Evolutionary conservation across 2,329 filamentous ascomycete species (phyloP).

Genomic region (Fusarium scirpi): DNA sequence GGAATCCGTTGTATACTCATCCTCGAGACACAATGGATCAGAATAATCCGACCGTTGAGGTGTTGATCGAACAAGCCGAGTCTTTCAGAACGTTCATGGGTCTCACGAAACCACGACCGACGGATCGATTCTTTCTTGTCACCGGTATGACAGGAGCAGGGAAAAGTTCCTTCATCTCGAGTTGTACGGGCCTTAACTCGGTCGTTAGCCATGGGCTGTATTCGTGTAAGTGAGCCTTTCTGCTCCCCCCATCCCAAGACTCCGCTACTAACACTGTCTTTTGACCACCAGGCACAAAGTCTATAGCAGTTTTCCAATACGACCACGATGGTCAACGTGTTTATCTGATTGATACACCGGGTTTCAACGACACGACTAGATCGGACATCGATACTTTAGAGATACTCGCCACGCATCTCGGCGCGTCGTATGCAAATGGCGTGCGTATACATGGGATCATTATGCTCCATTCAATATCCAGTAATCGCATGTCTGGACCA

Average conservation of each 20-base stretch:
- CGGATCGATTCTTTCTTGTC: slow-evolving; percentile 16
- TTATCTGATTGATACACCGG: slow-evolving; percentile 26
- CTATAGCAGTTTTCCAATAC: slow-evolving; percentile 8
- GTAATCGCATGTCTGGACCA: slow-evolving; percentile 27
- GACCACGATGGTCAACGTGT: not conserved
- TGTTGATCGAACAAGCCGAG: slow-evolving; percentile 2
- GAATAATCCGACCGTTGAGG: not conserved
- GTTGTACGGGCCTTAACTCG: not conserved
- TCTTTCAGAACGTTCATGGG: slow-evolving; percentile 4
- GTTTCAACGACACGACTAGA: slow-evolving; percentile 26
- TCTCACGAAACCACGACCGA: not conserved
- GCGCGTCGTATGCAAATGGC: slow-evolving; percentile 24
- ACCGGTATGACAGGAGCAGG: slow-evolving; percentile 20
- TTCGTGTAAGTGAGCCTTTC: slow-evolving; percentile 10
- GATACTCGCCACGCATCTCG: slow-evolving; percentile 20
- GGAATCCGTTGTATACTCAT: not conserved
- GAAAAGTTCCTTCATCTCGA: slow-evolving; percentile 18
- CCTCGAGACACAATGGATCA: not conserved
- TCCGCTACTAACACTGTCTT: not conserved
- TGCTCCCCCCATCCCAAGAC: not conserved
- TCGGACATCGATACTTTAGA: slow-evolving; percentile 20
- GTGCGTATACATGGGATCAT: slow-evolving; percentile 17
- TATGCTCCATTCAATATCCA: slow-evolving; percentile 17
- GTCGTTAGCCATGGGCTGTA: slow-evolving; percentile 9
- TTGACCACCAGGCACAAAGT: slow-evolving; percentile 7